phyloP scores from a whole-genome alignment of 2,329 filamentous ascomycete genomes.

The Aspergillus japonicus region DNA sequence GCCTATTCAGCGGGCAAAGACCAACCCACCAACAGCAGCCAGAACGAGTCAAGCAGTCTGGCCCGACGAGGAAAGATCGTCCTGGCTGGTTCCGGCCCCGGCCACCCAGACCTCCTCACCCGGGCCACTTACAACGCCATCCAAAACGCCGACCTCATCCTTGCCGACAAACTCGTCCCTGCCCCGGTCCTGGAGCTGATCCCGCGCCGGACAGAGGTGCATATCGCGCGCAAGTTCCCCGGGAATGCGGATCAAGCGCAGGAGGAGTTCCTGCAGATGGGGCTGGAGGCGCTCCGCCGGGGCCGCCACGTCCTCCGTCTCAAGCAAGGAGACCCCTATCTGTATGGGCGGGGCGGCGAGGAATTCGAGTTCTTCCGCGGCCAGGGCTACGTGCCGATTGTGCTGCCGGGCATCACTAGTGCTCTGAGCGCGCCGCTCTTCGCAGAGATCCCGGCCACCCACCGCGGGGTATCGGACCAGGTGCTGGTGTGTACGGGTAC shows the following conservation, averaged over 20 bases:
- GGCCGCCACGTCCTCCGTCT: constrained; percentile 83
- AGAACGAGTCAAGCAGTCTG: constrained; percentile 6
- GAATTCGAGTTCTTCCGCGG: constrained; percentile 80
- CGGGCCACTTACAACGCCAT: constrained; percentile 54
- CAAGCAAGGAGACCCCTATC: constrained; percentile 95
- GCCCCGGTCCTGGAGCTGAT: constrained; percentile 83
- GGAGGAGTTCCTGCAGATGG: constrained; percentile 79
- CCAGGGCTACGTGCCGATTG: constrained; percentile 67
- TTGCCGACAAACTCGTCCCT: constrained; percentile 61
- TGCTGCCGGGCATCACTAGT: constrained; percentile 88
- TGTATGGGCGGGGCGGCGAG: constrained; percentile 93
- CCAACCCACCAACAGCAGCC: constrained; percentile 16
- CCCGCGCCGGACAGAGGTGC: constrained; percentile 81
- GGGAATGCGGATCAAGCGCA: constrained; percentile 94
- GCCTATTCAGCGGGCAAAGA: constrained; percentile 57
- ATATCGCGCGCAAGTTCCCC: constrained; percentile 95
- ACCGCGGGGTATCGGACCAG: constrained; percentile 86
- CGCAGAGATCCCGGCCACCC: constrained; percentile 81
- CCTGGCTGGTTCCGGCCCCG: constrained; percentile 87
- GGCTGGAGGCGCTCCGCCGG: constrained; percentile 64
- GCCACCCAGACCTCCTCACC: constrained; percentile 88
- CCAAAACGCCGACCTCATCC: constrained; percentile 47
- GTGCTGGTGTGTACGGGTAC: constrained; percentile 96
- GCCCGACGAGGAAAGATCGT: constrained; percentile 61
- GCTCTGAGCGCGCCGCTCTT: constrained; percentile 86